Evolutionary conservation across 768 basidiomycete genomes (phyloP).

Genomic region (Sutorius australiensis): DNA sequence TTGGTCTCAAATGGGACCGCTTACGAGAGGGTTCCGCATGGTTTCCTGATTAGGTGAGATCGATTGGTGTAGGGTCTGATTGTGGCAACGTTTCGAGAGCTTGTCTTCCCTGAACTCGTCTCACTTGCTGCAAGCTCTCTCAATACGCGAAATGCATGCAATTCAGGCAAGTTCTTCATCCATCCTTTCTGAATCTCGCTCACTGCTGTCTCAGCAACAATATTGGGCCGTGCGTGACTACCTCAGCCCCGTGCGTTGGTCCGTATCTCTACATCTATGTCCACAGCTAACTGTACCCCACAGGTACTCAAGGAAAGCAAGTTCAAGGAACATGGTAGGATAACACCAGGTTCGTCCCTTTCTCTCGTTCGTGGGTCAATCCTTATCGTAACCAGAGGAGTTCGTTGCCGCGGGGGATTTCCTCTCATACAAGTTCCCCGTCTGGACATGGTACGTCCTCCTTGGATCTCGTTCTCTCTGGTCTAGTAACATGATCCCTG

Average conservation of each 20-base stretch:
- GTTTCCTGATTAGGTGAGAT: conserved; percentile 32
- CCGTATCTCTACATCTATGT: conserved; percentile 11
- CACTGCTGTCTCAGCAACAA: conserved; percentile 59
- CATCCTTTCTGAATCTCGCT: neutral
- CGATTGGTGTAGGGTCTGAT: conserved; percentile 33
- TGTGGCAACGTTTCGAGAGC: conserved; percentile 20
- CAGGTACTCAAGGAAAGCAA: conserved; percentile 97
- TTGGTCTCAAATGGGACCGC: neutral
- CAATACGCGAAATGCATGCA: conserved; percentile 39
- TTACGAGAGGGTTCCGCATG: conserved; percentile 17
- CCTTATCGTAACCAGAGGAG: conserved; percentile 61
- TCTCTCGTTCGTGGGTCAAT: neutral
- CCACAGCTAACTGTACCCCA: conserved; percentile 25
- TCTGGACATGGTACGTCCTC: conserved; percentile 84
- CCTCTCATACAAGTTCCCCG: conserved; percentile 95
- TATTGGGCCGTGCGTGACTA: conserved; percentile 94
- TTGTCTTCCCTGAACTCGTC: conserved; percentile 18
- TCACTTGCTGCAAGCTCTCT: conserved; percentile 5
- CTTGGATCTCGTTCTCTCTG: neutral
- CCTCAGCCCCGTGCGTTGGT: conserved; percentile 71
- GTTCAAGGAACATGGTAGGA: conserved; percentile 97
- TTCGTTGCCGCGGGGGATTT: conserved; percentile 98
- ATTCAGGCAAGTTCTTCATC: conserved; percentile 36
- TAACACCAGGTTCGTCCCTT: conserved; percentile 73
- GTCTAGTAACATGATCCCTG: neutral